Conservation (phyloP, 192 early-diverging fungal species). For the Podila clonocystis region DNA sequence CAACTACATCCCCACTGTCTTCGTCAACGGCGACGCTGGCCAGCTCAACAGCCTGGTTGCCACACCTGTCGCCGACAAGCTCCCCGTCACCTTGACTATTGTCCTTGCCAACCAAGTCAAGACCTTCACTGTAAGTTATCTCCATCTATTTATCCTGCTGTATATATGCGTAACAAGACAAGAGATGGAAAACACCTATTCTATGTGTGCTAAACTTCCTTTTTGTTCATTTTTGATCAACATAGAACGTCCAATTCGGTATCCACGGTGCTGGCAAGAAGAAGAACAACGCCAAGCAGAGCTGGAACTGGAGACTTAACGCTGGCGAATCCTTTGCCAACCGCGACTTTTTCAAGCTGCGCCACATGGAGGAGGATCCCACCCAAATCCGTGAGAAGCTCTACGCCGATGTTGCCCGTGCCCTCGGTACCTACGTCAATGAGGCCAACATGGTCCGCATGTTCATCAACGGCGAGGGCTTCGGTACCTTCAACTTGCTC, state of each 20-base stretch:
- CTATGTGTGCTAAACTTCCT: neutral
- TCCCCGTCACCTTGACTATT: slow-evolving; percentile 43
- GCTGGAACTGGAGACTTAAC: slow-evolving; percentile 53
- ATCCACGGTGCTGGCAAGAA: slow-evolving; percentile 58
- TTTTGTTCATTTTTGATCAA: neutral
- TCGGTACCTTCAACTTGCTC: slow-evolving; percentile 59
- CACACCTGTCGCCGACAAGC: slow-evolving; percentile 13
- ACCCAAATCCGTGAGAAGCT: slow-evolving; percentile 63
- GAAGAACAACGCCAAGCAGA: slow-evolving; percentile 63
- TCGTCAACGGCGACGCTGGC: slow-evolving; percentile 36
- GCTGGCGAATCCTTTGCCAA: slow-evolving; percentile 22
- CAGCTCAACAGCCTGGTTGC: slow-evolving; percentile 31
- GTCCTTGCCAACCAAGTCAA: slow-evolving; percentile 49
- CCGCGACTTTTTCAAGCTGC: slow-evolving; percentile 58
- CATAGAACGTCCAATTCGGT: slow-evolving; percentile 53
- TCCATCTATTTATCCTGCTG: neutral
- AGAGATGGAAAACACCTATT: too few species aligned
- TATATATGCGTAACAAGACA: too few species aligned
- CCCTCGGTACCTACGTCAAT: slow-evolving; percentile 56
- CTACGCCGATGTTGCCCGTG: slow-evolving; percentile 52
- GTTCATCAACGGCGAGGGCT: slow-evolving; percentile 54
- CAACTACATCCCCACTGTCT: slow-evolving; percentile 59
- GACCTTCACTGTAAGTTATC: slow-evolving; percentile 43
- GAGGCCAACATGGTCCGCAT: slow-evolving; percentile 57
- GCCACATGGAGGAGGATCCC: slow-evolving; percentile 61